Base-by-base conservation (phyloP, 139 green algal species). In the Nannochloris sp. region DNA sequence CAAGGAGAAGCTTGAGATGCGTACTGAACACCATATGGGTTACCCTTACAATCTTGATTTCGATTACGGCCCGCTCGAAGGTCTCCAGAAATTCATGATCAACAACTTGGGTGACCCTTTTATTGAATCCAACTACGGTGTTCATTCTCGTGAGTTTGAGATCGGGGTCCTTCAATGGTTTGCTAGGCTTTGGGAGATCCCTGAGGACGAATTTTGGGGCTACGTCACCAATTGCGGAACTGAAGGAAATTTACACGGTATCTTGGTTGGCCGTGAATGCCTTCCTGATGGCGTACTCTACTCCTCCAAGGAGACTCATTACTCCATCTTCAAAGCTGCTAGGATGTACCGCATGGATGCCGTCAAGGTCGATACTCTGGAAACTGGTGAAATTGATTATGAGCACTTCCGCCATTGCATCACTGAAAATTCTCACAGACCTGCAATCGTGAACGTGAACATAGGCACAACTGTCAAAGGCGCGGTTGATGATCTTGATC, bases 41-140 rank as follows among this genome's bases (percentile, higher is more conserved):
- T 98, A 98, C 66, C 92, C 92, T 0, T 98, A 98, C 85, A 98
- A 98, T 76, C 78, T 98, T n/a, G 93, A 97, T 55, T 98, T 98
- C 78, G 86, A 98, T 65, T 98, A 93, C 70, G 87, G 83, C 3
- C 80, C 87, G 0, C 73, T 98, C 42, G 84, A 96, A 68, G 76
- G 77, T 12, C 71, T 97, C 37, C 83, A 83, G 38, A 83, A 87
- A 64, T 98, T 87, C 76, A 92, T 84, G 78, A 98, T 98, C 73
- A 98, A 98, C 76, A 98, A 98, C 68, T 73, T 98, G 36, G 92
- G 92, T 6, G 92, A 97, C 66, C 92, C 92, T 0, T 97, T 97
- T 65, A 96, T 97, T 56, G 92, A 96, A 73, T 88, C 71, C 79
- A 98, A 98, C 74, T 98, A 98, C 59, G 92, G 92, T 51, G 90